A percentile compares a stretch with the other conserved stretches of the same genome.
Conservation (phyloP, 106 monocot species). For the Allium cepa region DNA sequence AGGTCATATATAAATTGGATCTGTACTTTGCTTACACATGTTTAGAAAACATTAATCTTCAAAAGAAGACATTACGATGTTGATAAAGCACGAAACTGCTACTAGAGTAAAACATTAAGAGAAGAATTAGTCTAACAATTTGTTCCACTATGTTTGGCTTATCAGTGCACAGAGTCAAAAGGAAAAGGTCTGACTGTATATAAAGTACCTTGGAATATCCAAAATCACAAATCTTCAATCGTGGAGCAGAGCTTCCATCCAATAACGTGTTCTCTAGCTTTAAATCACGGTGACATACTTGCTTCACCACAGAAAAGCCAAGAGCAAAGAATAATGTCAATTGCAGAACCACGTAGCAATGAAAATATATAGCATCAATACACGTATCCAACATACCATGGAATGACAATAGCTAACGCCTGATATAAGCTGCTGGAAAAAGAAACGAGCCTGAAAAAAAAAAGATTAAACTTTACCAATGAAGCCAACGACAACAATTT, state of each 20-base stretch:
- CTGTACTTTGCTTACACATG: no score
- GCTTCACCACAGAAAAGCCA: slow-evolving; percentile 45
- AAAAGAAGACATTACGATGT: not conserved
- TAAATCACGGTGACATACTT: slow-evolving; percentile 97
- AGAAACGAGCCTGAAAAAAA: slow-evolving; percentile 72
- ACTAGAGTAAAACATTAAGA: no score
- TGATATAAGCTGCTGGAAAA: slow-evolving; percentile 96
- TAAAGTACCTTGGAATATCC: slow-evolving; percentile 90
- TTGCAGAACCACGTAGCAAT: not conserved
- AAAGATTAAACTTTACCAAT: not conserved
- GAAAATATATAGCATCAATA: not conserved
- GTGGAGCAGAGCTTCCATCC: slow-evolving; percentile 89
- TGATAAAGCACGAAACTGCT: not conserved
- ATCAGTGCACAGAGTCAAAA: no score
- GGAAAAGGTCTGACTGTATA: not conserved
- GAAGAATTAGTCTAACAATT: no score
- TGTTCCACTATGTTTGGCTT: no score
- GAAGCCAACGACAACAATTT: no score
- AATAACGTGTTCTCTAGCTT: slow-evolving; percentile 94
- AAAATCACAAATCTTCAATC: slow-evolving; percentile 98
- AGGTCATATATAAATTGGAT: no score
- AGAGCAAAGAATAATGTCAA: not conserved
- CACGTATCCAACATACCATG: slow-evolving; percentile 47
- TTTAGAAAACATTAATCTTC: not conserved
- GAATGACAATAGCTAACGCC: slow-evolving; percentile 97